These are phyloP conservation scores for Lactarius pseudohatsudake DNA, from an alignment of 768 basidiomycete genomes.

Conservation along the genomic window DNA sequence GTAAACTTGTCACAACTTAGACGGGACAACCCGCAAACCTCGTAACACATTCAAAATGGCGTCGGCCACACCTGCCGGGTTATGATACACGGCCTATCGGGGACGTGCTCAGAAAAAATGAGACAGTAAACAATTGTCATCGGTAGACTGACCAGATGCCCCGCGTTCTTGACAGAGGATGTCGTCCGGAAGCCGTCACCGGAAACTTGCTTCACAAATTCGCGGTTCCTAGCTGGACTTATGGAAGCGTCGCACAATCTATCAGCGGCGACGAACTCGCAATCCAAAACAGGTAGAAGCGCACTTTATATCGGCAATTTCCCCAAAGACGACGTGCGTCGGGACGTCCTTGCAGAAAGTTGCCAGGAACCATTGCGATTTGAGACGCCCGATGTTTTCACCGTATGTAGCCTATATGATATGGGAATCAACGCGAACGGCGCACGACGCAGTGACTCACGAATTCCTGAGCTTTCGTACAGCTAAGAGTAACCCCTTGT, in stretches of 20 bases:
- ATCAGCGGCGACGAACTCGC: not conserved
- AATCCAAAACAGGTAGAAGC: not conserved
- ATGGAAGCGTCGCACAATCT: not conserved
- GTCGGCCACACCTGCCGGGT: slow-evolving; percentile 22
- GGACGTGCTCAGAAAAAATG: not conserved
- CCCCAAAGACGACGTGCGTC: slow-evolving; percentile 26
- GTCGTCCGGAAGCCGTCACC: slow-evolving; percentile 17
- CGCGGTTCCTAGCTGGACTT: slow-evolving; percentile 20
- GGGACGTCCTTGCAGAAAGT: slow-evolving; percentile 27
- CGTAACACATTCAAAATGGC: slow-evolving; percentile 7
- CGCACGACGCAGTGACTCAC: slow-evolving; percentile 18
- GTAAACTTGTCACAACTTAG: slow-evolving; percentile 15
- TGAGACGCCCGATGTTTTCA: slow-evolving; percentile 2
- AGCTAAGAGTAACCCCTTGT: slow-evolving; percentile 50
- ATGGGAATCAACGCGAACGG: not conserved
- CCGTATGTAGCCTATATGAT: slow-evolving; percentile 17
- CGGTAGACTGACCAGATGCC: slow-evolving; percentile 23
- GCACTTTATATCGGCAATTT: slow-evolving; percentile 21
- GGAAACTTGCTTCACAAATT: slow-evolving; percentile 5
- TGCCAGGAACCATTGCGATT: slow-evolving; percentile 13
- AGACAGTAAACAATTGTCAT: not conserved
- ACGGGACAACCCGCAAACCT: not conserved
- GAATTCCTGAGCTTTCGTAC: slow-evolving; percentile 47
- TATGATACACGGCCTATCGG: slow-evolving; percentile 18
- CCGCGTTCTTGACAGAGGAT: slow-evolving; percentile 19